Conservation (phyloP, 768 basidiomycete genomes). For the Agaricus subrufescens region DNA sequence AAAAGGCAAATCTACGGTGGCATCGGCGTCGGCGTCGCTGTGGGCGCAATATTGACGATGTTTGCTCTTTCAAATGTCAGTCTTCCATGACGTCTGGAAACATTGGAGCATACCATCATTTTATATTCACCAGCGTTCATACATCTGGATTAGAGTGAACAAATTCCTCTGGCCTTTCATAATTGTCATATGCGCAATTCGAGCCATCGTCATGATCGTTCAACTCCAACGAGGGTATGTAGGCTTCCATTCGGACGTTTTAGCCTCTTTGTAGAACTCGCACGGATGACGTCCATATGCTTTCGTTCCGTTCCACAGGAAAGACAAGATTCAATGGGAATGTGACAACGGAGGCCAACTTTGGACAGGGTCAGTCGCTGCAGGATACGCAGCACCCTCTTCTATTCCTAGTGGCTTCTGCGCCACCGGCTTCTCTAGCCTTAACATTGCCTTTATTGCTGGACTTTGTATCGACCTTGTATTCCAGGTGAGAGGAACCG, state of each 20-base stretch:
- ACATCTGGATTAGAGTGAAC: conserved; percentile 59
- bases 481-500: conserved; percentile 50
- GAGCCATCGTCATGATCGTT: conserved; percentile 71
- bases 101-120: conserved; percentile 9
- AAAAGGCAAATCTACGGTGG: conserved; percentile 70
- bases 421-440: conserved; percentile 49
- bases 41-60: conserved; percentile 46
- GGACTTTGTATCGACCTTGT: conserved; percentile 58
- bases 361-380: conserved; percentile 42
- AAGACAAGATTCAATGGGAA: conserved; percentile 69
- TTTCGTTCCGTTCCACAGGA: conserved; percentile 31
- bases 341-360: conserved; percentile 67
- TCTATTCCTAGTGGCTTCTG: conserved; percentile 56
- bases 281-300: conserved; percentile 15
- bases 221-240: conserved; percentile 64
- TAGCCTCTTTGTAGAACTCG: conserved; percentile 12
- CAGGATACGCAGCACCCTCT: conserved; percentile 35
- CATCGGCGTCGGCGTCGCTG: conserved; percentile 50
- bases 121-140: conserved; percentile 50
- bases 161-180: conserved; percentile 70
- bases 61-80: conserved; percentile 63
- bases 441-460: conserved; percentile 64
- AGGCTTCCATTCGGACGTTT: conserved; percentile 19
- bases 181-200: conserved; percentile 57
- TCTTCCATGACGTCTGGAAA: conserved; percentile 14